Evolutionary conservation across 139 green algal genomes (phyloP).

Genomic region (Chlorella sp.): DNA sequence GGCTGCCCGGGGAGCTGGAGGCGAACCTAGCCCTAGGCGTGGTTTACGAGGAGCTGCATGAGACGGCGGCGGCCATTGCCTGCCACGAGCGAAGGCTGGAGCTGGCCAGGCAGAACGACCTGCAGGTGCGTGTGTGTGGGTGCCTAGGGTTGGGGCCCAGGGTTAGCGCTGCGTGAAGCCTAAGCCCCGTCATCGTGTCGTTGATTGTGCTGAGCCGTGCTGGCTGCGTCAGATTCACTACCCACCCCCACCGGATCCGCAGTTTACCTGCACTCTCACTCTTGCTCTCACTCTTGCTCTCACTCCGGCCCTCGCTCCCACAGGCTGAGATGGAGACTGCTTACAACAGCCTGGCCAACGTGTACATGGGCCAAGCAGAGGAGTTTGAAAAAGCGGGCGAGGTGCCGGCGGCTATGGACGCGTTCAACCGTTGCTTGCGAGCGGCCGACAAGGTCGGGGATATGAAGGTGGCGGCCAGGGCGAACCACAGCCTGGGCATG

Average conservation of each 20-base stretch:
- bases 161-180: too few relatives aligned
- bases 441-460: constrained; percentile 39
- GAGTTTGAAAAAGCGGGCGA: constrained; percentile 27
- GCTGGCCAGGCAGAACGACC: constrained; percentile 22
- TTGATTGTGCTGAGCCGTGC: too few relatives aligned
- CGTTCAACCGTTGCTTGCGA: constrained; percentile 35
- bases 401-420: constrained; percentile 14
- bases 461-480: constrained; percentile 21
- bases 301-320: neutral
- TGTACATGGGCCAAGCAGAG: constrained; percentile 47
- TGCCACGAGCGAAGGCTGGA: constrained; percentile 47
- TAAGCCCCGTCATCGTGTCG: too few relatives aligned
- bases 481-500: constrained; percentile 47
- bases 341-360: constrained; percentile 25
- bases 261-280: too few relatives aligned
- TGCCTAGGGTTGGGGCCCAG: too few relatives aligned
- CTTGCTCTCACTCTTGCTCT: neutral
- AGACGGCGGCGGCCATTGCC: constrained; percentile 30
- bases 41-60: constrained; percentile 42
- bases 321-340: constrained; percentile 23
- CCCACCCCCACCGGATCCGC: too few relatives aligned
- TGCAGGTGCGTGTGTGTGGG: neutral
- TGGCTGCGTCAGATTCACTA: too few relatives aligned
- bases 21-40: constrained; percentile 49
- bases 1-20: constrained; percentile 41